Evolutionary conservation across 2,329 filamentous ascomycete genomes (phyloP).

Genomic region (Gnomoniopsis sp.): DNA sequence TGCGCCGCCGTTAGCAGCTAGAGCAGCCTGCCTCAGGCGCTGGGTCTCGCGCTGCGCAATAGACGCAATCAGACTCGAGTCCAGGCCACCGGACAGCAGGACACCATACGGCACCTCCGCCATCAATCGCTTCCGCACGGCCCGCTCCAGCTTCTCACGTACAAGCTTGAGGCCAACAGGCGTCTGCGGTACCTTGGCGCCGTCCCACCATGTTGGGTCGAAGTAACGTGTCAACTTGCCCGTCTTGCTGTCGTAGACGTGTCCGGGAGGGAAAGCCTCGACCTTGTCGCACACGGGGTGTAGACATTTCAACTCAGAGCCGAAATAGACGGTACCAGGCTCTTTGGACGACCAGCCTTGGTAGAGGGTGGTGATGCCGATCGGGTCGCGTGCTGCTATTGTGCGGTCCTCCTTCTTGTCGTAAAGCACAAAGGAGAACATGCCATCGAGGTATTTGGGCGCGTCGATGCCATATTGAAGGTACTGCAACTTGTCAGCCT

Average conservation of each 20-base stretch:
- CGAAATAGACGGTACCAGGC: constrained; percentile 87
- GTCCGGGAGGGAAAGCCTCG: constrained; percentile 88
- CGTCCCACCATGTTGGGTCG: constrained; percentile 89
- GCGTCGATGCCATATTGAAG: constrained; percentile 88
- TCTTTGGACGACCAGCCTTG: constrained; percentile 85
- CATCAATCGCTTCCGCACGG: constrained; percentile 96
- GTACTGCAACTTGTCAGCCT: constrained; percentile 55
- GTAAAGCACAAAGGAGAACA: constrained; percentile 99
- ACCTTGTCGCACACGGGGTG: constrained; percentile 94
- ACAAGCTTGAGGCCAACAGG: constrained; percentile 82
- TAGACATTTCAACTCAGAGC: constrained; percentile 92
- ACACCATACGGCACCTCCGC: constrained; percentile 98
- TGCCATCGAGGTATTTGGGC: constrained; percentile 91
- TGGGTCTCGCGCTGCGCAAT: constrained; percentile 93
- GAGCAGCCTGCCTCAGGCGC: constrained; percentile 65
- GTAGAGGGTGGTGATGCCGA: constrained; percentile 96
- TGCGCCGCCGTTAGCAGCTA: constrained; percentile 42
- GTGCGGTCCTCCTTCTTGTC: constrained; percentile 92
- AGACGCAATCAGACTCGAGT: constrained; percentile 90
- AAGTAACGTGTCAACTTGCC: constrained; percentile 84
- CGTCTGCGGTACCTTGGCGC: constrained; percentile 69
- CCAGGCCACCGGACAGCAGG: constrained; percentile 87
- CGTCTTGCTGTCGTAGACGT: constrained; percentile 93
- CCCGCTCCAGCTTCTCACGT: constrained; percentile 78
- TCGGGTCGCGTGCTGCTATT: constrained; percentile 91